Evolutionary conservation across 305 asterid species (phyloP).

Genomic region (Fraxinus ornus): DNA sequence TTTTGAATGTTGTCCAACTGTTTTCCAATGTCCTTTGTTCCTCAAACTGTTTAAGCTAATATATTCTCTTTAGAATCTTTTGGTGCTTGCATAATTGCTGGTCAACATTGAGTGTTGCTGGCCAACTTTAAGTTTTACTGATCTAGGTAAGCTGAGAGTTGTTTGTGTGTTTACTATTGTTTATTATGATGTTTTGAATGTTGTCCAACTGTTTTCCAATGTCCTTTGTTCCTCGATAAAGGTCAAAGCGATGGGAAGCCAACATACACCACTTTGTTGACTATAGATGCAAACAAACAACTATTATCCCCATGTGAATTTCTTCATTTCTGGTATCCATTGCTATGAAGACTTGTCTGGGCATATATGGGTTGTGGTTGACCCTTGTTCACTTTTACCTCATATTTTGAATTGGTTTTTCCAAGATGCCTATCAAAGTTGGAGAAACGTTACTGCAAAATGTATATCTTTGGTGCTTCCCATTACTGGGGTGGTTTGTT

Average conservation of each 20-base stretch:
- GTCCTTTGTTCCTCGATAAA: not conserved
- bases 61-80: not conserved
- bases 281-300: conserved; percentile 3
- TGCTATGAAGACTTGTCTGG: not conserved
- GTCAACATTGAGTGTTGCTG: not conserved
- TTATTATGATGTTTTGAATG: not conserved
- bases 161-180: not conserved
- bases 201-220: not conserved
- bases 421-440: not conserved
- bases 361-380: not conserved
- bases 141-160: not conserved
- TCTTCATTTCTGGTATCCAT: not conserved
- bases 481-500: not conserved
- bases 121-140: not conserved
- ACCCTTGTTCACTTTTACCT: not conserved
- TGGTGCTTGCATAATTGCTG: not conserved
- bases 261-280: not conserved
- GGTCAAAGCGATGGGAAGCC: not conserved
- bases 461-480: not conserved
- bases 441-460: not conserved
- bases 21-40: not conserved
- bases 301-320: not conserved
- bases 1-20: not conserved
- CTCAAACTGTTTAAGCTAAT: not conserved
- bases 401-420: not conserved